A percentile compares a stretch with the other conserved stretches of the same genome.
Conservation (phyloP, 257 asterid genomes). For the Mitragyna speciosa region DNA sequence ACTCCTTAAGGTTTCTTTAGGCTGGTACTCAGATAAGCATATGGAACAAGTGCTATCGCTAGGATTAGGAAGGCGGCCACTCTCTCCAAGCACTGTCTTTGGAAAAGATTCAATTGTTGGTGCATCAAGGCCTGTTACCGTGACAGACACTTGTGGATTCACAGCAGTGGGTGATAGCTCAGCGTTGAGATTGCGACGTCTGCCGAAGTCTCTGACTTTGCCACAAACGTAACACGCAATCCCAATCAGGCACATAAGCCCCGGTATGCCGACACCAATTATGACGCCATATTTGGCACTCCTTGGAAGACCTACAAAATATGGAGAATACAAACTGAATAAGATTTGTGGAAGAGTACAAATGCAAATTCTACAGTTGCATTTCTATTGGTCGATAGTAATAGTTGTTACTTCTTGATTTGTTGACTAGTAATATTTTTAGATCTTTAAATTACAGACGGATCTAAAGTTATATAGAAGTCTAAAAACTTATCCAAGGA, state of each 20-base stretch:
- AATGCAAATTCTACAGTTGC: background rate
- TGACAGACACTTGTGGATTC: constrained; percentile 22
- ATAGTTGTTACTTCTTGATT: no score
- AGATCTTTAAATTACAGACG: no score
- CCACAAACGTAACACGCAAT: constrained; percentile 44
- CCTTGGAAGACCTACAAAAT: constrained; percentile 56
- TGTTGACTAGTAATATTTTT: no score
- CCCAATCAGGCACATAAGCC: constrained; percentile 55
- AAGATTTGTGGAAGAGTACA: background rate
- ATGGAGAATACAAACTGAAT: background rate
- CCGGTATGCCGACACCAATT: constrained; percentile 73
- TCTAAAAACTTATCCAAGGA: no score
- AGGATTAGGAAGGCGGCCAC: constrained; percentile 58
- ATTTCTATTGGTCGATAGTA: no score
- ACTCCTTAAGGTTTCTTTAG: constrained; percentile 62
- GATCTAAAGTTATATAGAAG: no score
- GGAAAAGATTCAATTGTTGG: constrained; percentile 76
- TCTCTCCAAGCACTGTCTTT: constrained; percentile 62
- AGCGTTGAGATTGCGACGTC: constrained; percentile 24
- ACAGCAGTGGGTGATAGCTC: constrained; percentile 25
- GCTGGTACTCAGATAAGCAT: constrained; percentile 65
- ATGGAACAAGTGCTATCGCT: constrained; percentile 63
- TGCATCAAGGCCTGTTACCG: constrained; percentile 54
- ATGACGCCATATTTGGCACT: constrained; percentile 66
- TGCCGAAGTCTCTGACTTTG: constrained; percentile 24